Base-by-base conservation (phyloP, 2,329 filamentous ascomycete species). In the Penicillium oxalicum region DNA sequence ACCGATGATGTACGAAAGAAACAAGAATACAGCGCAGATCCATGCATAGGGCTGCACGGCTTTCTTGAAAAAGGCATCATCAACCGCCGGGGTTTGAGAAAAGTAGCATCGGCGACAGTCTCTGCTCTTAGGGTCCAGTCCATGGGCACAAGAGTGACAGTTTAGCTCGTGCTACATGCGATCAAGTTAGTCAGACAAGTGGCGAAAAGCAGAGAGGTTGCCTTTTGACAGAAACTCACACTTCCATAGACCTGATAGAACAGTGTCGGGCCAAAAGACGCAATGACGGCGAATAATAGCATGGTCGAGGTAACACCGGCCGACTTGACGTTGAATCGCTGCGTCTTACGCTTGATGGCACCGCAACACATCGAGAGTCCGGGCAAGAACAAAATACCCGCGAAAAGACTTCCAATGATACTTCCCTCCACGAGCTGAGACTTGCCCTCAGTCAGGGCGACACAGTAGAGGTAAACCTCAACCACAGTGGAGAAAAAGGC, bases 211-310 rank as follows among this genome's bases (percentile, higher is more conserved):
- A 9, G 26, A 7, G 1, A 13, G 5, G 35, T 12, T 24, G n/a
- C 37, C 34, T 13, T 46, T 33, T 32, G 5, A 27, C 28, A 12
- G 3, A 29, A 24, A 74, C 79, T 73, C 74, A 84, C 81, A 42
- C 90, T 95, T 59, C 93, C 94, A 68, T 97, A 97, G 54, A 98
- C 95, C 65, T 98, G 91, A 71, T 97, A 98, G 72, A 98, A 98
- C 11, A 98, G 74, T 0, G 93, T 98, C 2, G 93, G 93, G 0
- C 91, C 87, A 69, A 98, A 98, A 7, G 91, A 89, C 53, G 88
- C 91, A 59, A 98, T 93, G 35, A 95, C 87, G 25, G 93, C 91
- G 66, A 98, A 98, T 8, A 98, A 77, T 48, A 98, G 74, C 93
- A 98, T 98, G 0, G 93, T 98, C 2, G 91, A 96, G 0, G 91